phyloP scores from a whole-genome alignment of 75 land plant genomes.

The Pseudotsuga menziesii region DNA sequence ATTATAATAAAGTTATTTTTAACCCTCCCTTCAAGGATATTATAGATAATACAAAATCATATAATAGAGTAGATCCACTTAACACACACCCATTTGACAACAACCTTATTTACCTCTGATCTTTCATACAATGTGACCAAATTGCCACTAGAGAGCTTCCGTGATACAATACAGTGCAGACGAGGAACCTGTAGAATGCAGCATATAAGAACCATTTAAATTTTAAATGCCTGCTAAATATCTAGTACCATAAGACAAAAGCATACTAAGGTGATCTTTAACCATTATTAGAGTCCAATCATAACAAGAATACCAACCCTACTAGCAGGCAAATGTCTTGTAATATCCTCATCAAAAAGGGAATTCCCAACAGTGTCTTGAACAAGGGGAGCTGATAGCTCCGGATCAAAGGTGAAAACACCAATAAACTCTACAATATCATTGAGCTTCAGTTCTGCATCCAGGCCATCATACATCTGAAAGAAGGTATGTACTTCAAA shows the following conservation, averaged over 20 bases:
- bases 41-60: too few relatives aligned
- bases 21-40: too few relatives aligned
- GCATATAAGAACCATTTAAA: background rate
- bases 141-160: slow-evolving; percentile 37
- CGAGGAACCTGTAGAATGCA: slow-evolving; percentile 71
- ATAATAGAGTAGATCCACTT: too few relatives aligned
- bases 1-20: too few relatives aligned
- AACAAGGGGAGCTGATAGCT: slow-evolving; percentile 21
- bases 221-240: background rate
- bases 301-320: slow-evolving; percentile 35
- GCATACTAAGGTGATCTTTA: background rate
- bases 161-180: slow-evolving; percentile 63
- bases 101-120: background rate
- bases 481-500: background rate
- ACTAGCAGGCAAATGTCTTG: slow-evolving; percentile 48
- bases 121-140: background rate
- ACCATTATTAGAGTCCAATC: background rate
- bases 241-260: background rate
- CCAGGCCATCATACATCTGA: slow-evolving; percentile 79
- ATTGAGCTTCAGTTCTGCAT: slow-evolving; percentile 77
- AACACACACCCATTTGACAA: background rate
- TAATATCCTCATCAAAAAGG: slow-evolving; percentile 42
- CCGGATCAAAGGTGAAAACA: slow-evolving; percentile 72
- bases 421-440: slow-evolving; percentile 92
- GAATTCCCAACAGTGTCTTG: slow-evolving; percentile 20